Percentiles rank a stretch among this genome's conserved stretches.
Evolutionary conservation across 306 rosid genomes (phyloP).

Genomic region (Macrotyloma uniflorum): DNA sequence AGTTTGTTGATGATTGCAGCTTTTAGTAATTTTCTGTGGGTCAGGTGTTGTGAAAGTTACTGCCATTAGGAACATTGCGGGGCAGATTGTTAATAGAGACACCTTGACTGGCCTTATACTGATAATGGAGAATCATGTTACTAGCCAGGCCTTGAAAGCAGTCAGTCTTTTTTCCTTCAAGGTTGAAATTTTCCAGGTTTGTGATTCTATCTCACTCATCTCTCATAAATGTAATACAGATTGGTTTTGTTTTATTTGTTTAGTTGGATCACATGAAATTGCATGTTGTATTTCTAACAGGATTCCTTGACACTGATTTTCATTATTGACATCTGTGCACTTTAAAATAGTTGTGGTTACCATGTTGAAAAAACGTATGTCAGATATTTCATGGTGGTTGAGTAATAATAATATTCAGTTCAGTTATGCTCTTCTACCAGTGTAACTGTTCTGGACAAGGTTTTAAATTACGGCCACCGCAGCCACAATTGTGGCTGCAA

Average conservation of each 20-base stretch:
- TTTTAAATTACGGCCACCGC: background rate
- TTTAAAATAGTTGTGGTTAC: background rate
- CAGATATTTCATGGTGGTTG: background rate
- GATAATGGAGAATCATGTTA: constrained; percentile 65
- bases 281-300: constrained; percentile 10
- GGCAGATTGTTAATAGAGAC: constrained; percentile 71
- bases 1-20: constrained; percentile 46
- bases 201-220: background rate
- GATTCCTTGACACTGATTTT: background rate
- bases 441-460: background rate
- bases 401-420: background rate
- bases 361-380: background rate
- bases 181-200: constrained; percentile 92
- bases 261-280: background rate
- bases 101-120: constrained; percentile 67
- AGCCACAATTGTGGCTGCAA: too few relatives aligned
- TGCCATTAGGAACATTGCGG: constrained; percentile 53
- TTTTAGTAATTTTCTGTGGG: constrained; percentile 72
- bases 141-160: constrained; percentile 80
- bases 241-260: background rate
- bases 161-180: constrained; percentile 57
- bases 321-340: background rate
- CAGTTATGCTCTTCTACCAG: background rate
- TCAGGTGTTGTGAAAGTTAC: constrained; percentile 64
- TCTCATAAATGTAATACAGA: background rate